Evolutionary conservation across 371 early-diverging fungal genomes (phyloP), one percentile per base, ranked within the genome.

Genomic region (Umbelopsis sp.): DNA sequence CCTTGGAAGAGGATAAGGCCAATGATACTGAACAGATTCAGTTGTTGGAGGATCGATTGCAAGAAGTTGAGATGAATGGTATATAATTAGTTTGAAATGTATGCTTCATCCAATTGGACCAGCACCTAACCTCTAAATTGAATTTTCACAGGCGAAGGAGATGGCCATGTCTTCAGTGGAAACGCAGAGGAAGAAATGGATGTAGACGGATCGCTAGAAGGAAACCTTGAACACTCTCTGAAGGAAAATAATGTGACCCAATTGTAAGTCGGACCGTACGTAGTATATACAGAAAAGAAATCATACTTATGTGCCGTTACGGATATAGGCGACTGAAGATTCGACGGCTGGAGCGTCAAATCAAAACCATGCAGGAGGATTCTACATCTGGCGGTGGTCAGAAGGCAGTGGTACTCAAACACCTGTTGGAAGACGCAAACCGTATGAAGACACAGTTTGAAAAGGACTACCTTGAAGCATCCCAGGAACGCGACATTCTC

Each of bases 31-130:
- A 96, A 37, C 88, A 88, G 46, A 93, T 95, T 53, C 85, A 86
- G 63, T 65, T 84, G 0, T 76, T 97, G 50, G 95, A 96, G 74
- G 96, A 95, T 44, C 80, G 87, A 41, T 78, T 96, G 29, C 87
- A 89, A 53, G 95, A 97, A 75, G 78, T 92, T 44, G 96, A 97
- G 72, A 82, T 95, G 11, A 84, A 85, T 44, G 89, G 84, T 76
- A 80, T 48, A n/a, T 48, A 51, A 63, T 32, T 46, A 14, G 18
- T 41, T 66, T 35, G 0, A 10, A 65, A 65, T 50, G 8, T 29
- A 0, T 1, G 18, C 35, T 18, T 12, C 37, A 37, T 35, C 1
- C 35, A 35, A 35, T 5, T 16, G 3, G 25, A 11, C 25, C 3
- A 51, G 22, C 50, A 50, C 16, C 24, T 25, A 25, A 57, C 22